Percentiles rank a stretch among this genome's conserved stretches.
phyloP scores from a whole-genome alignment of 2,329 filamentous ascomycete species.

The Alternaria longipes region DNA sequence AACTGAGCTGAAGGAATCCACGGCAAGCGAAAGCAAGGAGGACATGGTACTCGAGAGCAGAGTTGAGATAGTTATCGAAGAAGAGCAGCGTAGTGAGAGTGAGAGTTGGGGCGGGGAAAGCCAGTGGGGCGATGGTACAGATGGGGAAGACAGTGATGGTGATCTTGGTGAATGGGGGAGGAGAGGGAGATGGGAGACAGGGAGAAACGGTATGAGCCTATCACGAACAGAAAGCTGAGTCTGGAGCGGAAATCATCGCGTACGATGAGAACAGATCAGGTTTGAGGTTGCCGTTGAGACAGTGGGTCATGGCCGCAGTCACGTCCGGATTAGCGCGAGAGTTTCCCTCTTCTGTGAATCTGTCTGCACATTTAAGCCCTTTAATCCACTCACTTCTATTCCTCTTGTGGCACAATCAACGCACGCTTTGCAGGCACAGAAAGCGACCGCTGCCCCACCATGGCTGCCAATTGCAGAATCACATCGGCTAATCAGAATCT shows the following conservation, averaged over 20 bases:
- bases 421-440: neutral
- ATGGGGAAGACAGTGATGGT: slow-evolving; percentile 11
- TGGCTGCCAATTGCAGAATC: neutral
- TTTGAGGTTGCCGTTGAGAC: neutral
- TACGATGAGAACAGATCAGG: neutral
- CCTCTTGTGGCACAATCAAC: neutral
- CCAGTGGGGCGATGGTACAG: slow-evolving; percentile 15
- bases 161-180: slow-evolving; percentile 25
- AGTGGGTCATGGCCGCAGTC: neutral
- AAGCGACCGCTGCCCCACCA: neutral
- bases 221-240: slow-evolving; percentile 6
- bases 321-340: neutral
- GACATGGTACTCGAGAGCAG: slow-evolving; percentile 38
- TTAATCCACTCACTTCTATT: neutral
- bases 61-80: slow-evolving; percentile 35
- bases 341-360: neutral
- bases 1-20: slow-evolving; percentile 8
- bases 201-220: slow-evolving; percentile 28
- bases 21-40: slow-evolving; percentile 26
- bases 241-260: neutral
- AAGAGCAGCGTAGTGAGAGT: slow-evolving; percentile 17
- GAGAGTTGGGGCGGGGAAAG: neutral
- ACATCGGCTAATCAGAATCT: neutral
- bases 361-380: neutral
- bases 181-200: slow-evolving; percentile 17